Percentiles rank a stretch among this genome's conserved stretches.
Evolutionary conservation across 352 stramenopile species (phyloP).

Genomic region (Globisporangium nunn): DNA sequence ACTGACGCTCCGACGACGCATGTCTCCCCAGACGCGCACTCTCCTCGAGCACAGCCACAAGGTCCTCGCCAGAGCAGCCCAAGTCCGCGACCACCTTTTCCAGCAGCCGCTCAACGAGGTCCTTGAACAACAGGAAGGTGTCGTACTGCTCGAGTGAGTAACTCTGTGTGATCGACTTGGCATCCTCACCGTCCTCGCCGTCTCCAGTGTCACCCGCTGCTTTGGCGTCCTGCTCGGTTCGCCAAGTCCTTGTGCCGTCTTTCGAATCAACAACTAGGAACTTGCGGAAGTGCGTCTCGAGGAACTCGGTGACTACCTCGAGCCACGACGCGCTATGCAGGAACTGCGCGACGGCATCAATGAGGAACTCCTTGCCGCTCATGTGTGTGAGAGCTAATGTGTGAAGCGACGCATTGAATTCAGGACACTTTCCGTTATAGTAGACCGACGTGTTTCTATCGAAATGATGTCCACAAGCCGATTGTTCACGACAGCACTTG

Average conservation of each 20-base stretch:
- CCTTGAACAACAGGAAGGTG: conserved; percentile 66
- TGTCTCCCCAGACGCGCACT: conserved; percentile 24
- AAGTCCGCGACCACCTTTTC: conserved; percentile 52
- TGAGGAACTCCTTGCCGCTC: conserved; percentile 59
- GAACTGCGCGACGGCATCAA: conserved; percentile 70
- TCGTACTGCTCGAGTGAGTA: conserved; percentile 57
- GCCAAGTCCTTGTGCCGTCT: background rate
- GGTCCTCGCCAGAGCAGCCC: conserved; percentile 47
- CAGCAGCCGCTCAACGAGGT: conserved; percentile 54
- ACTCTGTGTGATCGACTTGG: conserved; percentile 14
- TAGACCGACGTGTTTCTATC: too few species aligned
- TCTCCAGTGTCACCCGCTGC: background rate
- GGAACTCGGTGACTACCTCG: conserved; percentile 39
- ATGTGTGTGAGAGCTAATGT: conserved; percentile 5
- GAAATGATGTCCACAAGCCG: too few species aligned
- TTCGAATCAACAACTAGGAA: conserved; percentile 22
- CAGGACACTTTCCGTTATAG: too few species aligned
- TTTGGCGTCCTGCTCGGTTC: background rate
- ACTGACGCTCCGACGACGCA: conserved; percentile 35
- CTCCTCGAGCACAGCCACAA: conserved; percentile 42
- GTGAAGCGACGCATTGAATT: background rate
- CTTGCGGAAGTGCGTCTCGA: conserved; percentile 42
- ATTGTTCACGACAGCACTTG: too few species aligned
- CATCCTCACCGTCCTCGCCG: conserved; percentile 6
- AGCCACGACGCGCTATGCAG: conserved; percentile 48